Base-by-base conservation (phyloP, 257 asterid species). In the Solanum rostratum region DNA sequence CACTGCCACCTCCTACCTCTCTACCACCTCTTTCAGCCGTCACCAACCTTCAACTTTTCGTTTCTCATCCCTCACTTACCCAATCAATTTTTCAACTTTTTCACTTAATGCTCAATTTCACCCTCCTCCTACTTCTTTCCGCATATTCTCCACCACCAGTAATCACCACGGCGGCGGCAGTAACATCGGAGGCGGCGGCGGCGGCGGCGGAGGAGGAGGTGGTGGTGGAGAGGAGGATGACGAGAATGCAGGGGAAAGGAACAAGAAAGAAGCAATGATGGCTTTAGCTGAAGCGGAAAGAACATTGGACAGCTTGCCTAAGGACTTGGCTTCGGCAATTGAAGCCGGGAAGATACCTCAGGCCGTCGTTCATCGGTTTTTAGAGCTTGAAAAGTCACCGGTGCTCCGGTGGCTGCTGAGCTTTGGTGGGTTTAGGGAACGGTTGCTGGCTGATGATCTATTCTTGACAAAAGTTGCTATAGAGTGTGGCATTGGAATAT, bases 381-480 rank as follows among this genome's bases (percentile, higher is more conserved):
- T 96, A 41, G 99, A 92, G 86, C 92, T 96, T 69, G 97, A 96
- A 88, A 93, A 92, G 87, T 91, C 97, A 15, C 91, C 93, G 3
- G 43, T 91, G 19, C 74, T 96, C 53, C 65, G 92, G 2, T 96
- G 98, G 99, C 43, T 96, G 92, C 94, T 96, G 68, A 84, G 66
- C 43, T 94, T 96, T 74, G 95, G 93, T 45, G 99, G 98, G 54
- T 96, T 96, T 71, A 96, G 92, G 90, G 99, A 96, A 73, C 91
- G 99, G 84, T 87, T 96, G 91, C 91, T 96, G 22, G 99, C 97
- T 3, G 99, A 94, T 88, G 99, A 96, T 90, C 97, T 96, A 49
- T 96, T 96, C 94, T 85, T 96, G 92, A 93, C 99, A 84, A 96
- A 96, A 90, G 98, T 96, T 88, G 99, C 86, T n/a, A 96, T 94